phyloP scores from a whole-genome alignment of 2,329 filamentous ascomycete species.

The Sporothrix phasma region DNA sequence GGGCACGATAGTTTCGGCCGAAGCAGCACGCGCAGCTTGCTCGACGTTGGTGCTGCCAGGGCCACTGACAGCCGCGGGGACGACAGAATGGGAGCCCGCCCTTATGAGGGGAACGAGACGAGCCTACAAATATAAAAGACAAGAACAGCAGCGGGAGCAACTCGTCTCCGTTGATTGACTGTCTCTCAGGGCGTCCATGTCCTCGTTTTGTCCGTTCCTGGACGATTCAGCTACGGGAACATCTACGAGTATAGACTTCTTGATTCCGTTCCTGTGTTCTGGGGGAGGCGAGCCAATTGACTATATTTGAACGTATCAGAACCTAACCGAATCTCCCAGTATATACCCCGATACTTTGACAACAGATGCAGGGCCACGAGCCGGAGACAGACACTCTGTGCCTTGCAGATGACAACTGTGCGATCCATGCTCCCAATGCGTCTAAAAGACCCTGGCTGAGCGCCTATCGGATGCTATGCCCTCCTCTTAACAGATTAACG shows the following conservation, averaged over 20 bases:
- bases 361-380: not conserved
- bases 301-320: not conserved
- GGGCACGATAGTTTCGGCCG: slow-evolving; percentile 26
- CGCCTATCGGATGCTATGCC: not conserved
- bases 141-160: not conserved
- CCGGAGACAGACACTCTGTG: not conserved
- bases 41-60: not conserved
- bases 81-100: not conserved
- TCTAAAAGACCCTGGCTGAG: not conserved
- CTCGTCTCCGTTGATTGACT: not conserved
- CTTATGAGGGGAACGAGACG: not conserved
- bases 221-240: not conserved
- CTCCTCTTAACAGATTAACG: not conserved
- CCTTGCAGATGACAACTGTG: not conserved
- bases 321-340: no score
- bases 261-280: not conserved
- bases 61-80: slow-evolving; percentile 3
- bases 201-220: not conserved
- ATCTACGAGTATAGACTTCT: no score
- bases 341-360: no score
- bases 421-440: no score
- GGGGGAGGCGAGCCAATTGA: not conserved
- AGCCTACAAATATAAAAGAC: not conserved
- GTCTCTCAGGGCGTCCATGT: not conserved
- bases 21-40: not conserved